Evolutionary conservation across 805 yeast species (phyloP).

Genomic region (Candida insectalens): DNA sequence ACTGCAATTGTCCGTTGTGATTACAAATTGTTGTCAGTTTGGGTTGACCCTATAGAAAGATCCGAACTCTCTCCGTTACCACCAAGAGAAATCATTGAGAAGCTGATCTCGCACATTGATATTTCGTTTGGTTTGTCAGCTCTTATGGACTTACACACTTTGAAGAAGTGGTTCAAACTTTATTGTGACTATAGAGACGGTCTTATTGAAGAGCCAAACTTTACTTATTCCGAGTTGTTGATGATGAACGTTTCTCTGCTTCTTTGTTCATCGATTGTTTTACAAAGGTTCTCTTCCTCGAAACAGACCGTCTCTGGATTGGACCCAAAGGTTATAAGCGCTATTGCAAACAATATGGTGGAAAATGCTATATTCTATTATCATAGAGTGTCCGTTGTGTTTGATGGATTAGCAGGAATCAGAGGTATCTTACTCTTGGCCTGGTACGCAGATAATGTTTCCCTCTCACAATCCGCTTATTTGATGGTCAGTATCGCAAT

Average conservation of each 20-base stretch:
- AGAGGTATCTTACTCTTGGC: slow-evolving; percentile 43
- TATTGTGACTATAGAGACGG: slow-evolving; percentile 19
- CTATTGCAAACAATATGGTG: slow-evolving; percentile 10
- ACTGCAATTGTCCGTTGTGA: slow-evolving; percentile 12
- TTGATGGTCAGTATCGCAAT: slow-evolving; percentile 35
- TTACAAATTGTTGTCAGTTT: slow-evolving; percentile 12
- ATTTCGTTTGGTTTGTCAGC: not conserved
- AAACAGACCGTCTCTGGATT: slow-evolving; percentile 3
- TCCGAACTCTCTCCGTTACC: slow-evolving; percentile 23
- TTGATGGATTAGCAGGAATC: slow-evolving; percentile 42
- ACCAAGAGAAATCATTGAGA: slow-evolving; percentile 11
- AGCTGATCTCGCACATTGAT: slow-evolving; percentile 9
- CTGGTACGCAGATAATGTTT: slow-evolving; percentile 24
- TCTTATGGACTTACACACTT: slow-evolving; percentile 4
- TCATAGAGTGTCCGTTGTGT: slow-evolving; percentile 36
- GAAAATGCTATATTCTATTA: slow-evolving; percentile 41
- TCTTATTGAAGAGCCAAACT: slow-evolving; percentile 12
- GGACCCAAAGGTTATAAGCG: slow-evolving; percentile 7
- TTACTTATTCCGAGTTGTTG: slow-evolving; percentile 23
- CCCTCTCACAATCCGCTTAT: slow-evolving; percentile 30
- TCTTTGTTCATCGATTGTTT: too few species aligned
- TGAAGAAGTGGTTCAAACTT: slow-evolving; percentile 6
- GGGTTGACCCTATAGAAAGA: slow-evolving; percentile 27
- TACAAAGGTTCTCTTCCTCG: too few species aligned
- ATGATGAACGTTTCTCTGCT: slow-evolving; percentile 22